A percentile compares a stretch with the other conserved stretches of the same genome.
phyloP scores from a whole-genome alignment of 23 red algal genomes.

The Gracilaria domingensis region DNA sequence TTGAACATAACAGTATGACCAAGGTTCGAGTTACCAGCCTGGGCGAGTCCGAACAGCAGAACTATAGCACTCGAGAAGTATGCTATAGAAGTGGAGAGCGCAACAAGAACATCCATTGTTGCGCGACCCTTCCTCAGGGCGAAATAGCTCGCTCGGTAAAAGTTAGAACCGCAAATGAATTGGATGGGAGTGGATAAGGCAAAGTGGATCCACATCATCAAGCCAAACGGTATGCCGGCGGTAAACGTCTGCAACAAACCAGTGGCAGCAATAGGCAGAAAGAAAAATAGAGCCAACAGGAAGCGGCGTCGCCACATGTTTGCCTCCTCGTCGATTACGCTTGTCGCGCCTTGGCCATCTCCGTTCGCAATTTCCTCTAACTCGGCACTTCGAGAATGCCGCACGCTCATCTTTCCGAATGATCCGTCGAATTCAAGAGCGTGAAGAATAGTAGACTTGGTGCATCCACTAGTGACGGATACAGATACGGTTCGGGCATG shows the following conservation, averaged over 20 bases:
- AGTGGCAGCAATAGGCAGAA: constrained; percentile 74
- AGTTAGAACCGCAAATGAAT: constrained; percentile 81
- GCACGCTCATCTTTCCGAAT: constrained; percentile 63
- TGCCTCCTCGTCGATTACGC: constrained; percentile 70
- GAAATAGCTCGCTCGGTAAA: constrained; percentile 93
- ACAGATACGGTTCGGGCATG: constrained; percentile 24
- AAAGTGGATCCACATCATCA: constrained; percentile 68
- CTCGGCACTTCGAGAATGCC: constrained; percentile 43
- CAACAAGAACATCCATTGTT: constrained; percentile 97
- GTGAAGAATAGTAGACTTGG: constrained; percentile 54
- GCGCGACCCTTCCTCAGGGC: constrained; percentile 83
- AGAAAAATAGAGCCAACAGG: constrained; percentile 79
- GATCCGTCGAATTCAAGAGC: constrained; percentile 53
- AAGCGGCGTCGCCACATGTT: constrained; percentile 70
- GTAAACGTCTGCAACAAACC: constrained; percentile 57
- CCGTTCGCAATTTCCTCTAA: constrained; percentile 18
- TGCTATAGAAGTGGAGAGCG: constrained; percentile 87
- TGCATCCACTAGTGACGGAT: background rate
- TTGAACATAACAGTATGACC: constrained; percentile 79
- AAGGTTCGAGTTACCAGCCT: constrained; percentile 47
- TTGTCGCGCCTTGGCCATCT: constrained; percentile 56
- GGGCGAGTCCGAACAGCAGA: constrained; percentile 59
- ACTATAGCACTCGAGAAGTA: constrained; percentile 86
- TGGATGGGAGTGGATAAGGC: constrained; percentile 89
- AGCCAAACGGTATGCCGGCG: constrained; percentile 6